Evolutionary conservation across 192 early-diverging fungal genomes (phyloP), one percentile per base, ranked within the genome.

Genomic region (Dissophora globulifera): DNA sequence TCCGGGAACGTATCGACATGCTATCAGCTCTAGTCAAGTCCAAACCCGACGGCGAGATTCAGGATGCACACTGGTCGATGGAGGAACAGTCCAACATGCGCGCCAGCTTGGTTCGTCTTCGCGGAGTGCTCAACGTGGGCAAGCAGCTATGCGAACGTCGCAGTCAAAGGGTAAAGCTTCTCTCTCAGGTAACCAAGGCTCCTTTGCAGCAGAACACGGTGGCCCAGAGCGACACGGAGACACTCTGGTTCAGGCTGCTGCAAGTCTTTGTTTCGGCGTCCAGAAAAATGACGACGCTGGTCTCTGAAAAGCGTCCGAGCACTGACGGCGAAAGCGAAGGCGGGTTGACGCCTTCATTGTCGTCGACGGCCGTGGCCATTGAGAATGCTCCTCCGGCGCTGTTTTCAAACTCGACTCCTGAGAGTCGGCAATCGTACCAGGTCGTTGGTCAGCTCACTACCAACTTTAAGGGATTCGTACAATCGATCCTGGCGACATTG

Each of bases 251-350:
- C 51, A 70, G 79, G 33, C 67, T 88, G 11, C 53, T 88, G 45
- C 83, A 88, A 59, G 67, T 79, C n/a, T 88, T 84, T 78, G 83
- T 88, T 1, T 75, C 84, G 33, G 80, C 85, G 5, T 85, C 87
- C 8, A 82, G 83, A 20, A 80, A 78, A 22, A 79, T 88, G 58
- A 70, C 76, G 2, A 38, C 57, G 3, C 16, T 79, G 62, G 58
- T 79, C 40, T 25, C 75, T 38, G 15, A 49, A 0, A 48, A 53
- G 22, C 61, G 26, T 10, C 48, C 53, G 9, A 62, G 43, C 32
- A 6, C 5, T 4, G 48, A 49, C 22, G 62, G 52, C 30, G 16
- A 58, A 8, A 43, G 49, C 1, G 48, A 41, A 26, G 32, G 23
- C 19, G 63, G 1, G 50, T 41, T 5, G 12, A 27, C 48, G 20